Evolutionary conservation across 331 rosid genomes (phyloP).

Genomic region (Prunus yedoensis): DNA sequence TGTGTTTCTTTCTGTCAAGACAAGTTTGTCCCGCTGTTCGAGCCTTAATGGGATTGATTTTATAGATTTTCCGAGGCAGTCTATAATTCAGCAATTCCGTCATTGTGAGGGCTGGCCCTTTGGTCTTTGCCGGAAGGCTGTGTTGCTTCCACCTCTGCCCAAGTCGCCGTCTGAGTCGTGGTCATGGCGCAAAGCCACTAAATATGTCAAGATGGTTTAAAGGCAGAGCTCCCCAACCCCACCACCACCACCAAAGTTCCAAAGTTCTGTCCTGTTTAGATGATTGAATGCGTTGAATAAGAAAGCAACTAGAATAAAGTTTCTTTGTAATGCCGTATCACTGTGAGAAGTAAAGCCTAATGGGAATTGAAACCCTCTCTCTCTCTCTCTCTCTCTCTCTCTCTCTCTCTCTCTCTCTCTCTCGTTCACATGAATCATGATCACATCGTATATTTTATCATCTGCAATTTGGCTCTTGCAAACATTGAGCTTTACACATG

Average conservation of each 20-base stretch:
- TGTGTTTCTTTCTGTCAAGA: conserved; percentile 64
- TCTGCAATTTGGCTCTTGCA: too few relatives aligned
- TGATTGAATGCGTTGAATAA: not conserved
- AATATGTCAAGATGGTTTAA: conserved; percentile 32
- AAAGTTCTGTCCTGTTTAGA: not conserved
- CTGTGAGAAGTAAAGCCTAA: not conserved
- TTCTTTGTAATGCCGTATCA: not conserved
- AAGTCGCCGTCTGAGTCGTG: conserved; percentile 81
- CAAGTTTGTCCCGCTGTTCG: conserved; percentile 64
- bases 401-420: too few relatives aligned
- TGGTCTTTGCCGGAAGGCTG: conserved; percentile 67
- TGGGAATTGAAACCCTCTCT: too few relatives aligned
- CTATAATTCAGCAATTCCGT: conserved; percentile 23
- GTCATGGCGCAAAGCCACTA: conserved; percentile 58
- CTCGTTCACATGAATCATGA: too few relatives aligned
- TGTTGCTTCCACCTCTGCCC: conserved; percentile 75
- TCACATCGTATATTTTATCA: too few relatives aligned
- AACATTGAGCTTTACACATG: too few relatives aligned
- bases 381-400: too few relatives aligned
- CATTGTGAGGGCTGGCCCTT: conserved; percentile 93
- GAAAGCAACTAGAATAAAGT: not conserved
- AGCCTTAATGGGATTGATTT: conserved; percentile 53
- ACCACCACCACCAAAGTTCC: not conserved
- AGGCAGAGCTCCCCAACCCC: not conserved
- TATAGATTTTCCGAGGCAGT: conserved; percentile 30